phyloP scores from a whole-genome alignment of 306 rosid genomes.

The Abrus pulchellus region DNA sequence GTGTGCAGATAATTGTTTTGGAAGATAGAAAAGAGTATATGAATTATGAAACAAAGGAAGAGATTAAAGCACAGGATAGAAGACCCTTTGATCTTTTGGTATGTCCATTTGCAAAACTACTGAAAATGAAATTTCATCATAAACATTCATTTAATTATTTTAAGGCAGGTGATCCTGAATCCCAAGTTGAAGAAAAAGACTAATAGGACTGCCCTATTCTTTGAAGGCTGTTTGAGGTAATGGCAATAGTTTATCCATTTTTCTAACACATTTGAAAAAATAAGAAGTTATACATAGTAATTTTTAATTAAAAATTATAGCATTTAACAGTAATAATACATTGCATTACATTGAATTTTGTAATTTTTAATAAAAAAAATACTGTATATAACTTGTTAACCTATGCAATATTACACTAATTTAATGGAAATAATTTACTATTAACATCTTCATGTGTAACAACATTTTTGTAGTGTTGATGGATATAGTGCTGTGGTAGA shows the following conservation, averaged over 20 bases:
- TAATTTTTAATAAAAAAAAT: too few species aligned
- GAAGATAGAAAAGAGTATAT: constrained; percentile 78
- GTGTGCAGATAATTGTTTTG: constrained; percentile 77
- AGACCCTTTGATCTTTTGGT: constrained; percentile 91
- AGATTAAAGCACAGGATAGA: constrained; percentile 74
- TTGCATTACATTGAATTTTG: too few species aligned
- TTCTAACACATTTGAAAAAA: background rate
- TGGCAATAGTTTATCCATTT: background rate
- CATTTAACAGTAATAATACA: too few species aligned
- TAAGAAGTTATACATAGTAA: too few species aligned
- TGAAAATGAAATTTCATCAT: background rate
- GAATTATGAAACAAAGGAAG: constrained; percentile 63
- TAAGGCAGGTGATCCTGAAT: constrained; percentile 79
- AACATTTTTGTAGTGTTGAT: constrained; percentile 62
- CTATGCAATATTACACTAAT: too few species aligned
- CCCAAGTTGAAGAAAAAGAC: constrained; percentile 76
- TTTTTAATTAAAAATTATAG: too few species aligned
- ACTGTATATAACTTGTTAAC: too few species aligned
- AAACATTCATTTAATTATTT: constrained; percentile 51
- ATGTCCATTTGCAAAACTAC: constrained; percentile 42
- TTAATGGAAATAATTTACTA: too few species aligned
- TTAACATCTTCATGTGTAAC: constrained; percentile 22
- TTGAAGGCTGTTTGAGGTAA: constrained; percentile 94
- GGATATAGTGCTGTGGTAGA: constrained; percentile 73
- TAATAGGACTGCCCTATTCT: constrained; percentile 78